Conservation (phyloP, 768 basidiomycete genomes). For the Strobilomyces echinocephalus region DNA sequence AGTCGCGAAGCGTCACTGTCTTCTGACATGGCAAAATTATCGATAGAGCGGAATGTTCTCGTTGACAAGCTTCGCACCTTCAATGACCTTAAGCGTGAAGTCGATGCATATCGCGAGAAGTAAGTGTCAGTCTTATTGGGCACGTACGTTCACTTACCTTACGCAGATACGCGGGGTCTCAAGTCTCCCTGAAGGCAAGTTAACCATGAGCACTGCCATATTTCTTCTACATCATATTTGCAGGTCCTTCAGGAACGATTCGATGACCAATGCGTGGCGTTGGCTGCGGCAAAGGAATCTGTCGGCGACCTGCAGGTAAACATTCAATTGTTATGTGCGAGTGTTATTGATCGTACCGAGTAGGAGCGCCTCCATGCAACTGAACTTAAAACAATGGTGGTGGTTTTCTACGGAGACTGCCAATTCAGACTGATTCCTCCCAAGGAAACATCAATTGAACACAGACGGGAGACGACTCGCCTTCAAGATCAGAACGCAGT, state of each 20-base stretch:
- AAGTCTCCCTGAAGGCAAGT: conserved; percentile 22
- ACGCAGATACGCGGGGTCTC: conserved; percentile 18
- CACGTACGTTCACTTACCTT: not conserved
- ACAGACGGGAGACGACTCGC: conserved; percentile 12
- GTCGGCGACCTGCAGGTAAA: conserved; percentile 48
- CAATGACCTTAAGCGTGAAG: conserved; percentile 18
- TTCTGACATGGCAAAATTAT: conserved; percentile 12
- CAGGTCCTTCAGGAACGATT: conserved; percentile 55
- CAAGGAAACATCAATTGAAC: conserved; percentile 17
- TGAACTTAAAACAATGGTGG: conserved; percentile 18
- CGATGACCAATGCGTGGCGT: conserved; percentile 51
- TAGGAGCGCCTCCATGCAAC: conserved; percentile 24
- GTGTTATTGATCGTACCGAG: not conserved
- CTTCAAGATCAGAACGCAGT: conserved; percentile 22
- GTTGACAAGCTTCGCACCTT: conserved; percentile 19
- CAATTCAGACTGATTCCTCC: not conserved
- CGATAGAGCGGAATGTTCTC: conserved; percentile 19
- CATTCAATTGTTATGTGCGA: not conserved
- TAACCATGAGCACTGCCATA: not conserved
- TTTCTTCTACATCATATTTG: not conserved
- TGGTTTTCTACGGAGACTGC: not conserved
- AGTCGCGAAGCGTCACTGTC: conserved; percentile 14
- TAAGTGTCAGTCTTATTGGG: conserved; percentile 7
- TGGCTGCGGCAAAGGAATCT: conserved; percentile 52
- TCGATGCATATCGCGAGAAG: conserved; percentile 22